Evolutionary conservation across 495 filamentous ascomycete species (phyloP).

Genomic region (Massariosphaeria phaeospora): DNA sequence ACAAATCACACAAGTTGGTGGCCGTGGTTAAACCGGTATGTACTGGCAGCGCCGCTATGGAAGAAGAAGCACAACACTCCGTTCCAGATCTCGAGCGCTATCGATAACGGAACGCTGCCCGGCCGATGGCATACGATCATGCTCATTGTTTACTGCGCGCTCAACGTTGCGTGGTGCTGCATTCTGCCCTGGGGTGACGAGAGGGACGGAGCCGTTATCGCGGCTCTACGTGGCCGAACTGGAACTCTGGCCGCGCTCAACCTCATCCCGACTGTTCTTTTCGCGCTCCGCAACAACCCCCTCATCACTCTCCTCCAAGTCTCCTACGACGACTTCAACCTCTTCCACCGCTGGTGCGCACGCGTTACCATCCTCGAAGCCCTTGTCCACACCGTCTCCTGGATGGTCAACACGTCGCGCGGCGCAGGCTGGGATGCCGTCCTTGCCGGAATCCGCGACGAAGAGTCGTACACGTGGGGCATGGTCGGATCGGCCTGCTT

Average conservation of each 20-base stretch:
- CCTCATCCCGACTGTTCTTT: conserved; percentile 83
- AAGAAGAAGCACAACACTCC: conserved; percentile 83
- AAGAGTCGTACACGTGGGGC: conserved; percentile 38
- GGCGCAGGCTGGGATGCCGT: conserved; percentile 28
- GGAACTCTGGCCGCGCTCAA: conserved; percentile 80
- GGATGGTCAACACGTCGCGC: conserved; percentile 48
- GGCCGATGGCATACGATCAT: conserved; percentile 78
- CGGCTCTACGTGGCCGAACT: conserved; percentile 73
- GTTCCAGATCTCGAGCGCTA: conserved; percentile 75
- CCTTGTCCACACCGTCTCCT: conserved; percentile 69
- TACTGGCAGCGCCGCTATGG: conserved; percentile 78
- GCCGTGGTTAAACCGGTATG: conserved; percentile 70
- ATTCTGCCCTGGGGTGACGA: conserved; percentile 58
- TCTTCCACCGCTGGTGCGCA: conserved; percentile 92
- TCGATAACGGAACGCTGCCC: conserved; percentile 86
- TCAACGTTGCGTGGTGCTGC: conserved; percentile 75
- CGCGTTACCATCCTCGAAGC: conserved; percentile 77
- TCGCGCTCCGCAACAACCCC: conserved; percentile 89
- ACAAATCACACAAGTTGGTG: conserved; percentile 60
- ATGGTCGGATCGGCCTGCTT: conserved; percentile 45
- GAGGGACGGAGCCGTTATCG: conserved; percentile 47
- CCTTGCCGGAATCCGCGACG: conserved; percentile 7
- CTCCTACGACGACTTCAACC: conserved; percentile 95
- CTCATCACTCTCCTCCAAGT: conserved; percentile 76
- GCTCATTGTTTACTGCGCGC: conserved; percentile 63